Evolutionary conservation across 805 yeast species (phyloP), one percentile per base, ranked within the genome.

Genomic region (Priceomyces haplophilus): DNA sequence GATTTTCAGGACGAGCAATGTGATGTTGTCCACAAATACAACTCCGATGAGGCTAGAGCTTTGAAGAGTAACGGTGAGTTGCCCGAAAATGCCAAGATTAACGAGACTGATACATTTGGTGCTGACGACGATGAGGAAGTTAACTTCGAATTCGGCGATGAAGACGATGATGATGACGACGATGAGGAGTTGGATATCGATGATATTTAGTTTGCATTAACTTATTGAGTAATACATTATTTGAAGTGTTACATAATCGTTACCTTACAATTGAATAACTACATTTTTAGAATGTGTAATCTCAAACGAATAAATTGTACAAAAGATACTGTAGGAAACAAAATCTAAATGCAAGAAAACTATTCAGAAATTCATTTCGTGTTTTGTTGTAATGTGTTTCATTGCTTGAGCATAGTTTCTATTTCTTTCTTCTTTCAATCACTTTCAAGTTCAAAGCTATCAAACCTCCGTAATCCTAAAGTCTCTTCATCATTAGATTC

Each of bases 1-100:
- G 99, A 93, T 61, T 93, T 93, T 82, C 97, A 93, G 72, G 97
- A 91, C 61, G 96, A 88, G 49, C 95, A 87, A 67, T 93, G 97
- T 76, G 99, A 93, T 66, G 97, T 93, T 54, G 91, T 93, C 45
- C 95, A 91, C 69, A 93, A 93, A 72, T 93, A 85, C 72, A 88
- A 86, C 67, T 84, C 97, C 40, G 99, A 93, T 61, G 99, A 93
- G 72, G 99, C 99, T 48, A 87, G 99, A 76, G 83, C 95, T 39
- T 78, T 93, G 71, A 95, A 93, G 73, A 85, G 80, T 50, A 86
- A 84, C 67, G 99, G 99, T 55, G 99, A 93, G 72, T 79, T 93
- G 58, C 99, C 99, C 50, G 98, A 93, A 69, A 79, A 83, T 55
- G 97, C 98, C 47, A 88, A 88, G 76, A 93, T 93, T 67, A 90